Conservation (phyloP, 805 yeast genomes). For the Cyberlindnera xylosilytica region DNA sequence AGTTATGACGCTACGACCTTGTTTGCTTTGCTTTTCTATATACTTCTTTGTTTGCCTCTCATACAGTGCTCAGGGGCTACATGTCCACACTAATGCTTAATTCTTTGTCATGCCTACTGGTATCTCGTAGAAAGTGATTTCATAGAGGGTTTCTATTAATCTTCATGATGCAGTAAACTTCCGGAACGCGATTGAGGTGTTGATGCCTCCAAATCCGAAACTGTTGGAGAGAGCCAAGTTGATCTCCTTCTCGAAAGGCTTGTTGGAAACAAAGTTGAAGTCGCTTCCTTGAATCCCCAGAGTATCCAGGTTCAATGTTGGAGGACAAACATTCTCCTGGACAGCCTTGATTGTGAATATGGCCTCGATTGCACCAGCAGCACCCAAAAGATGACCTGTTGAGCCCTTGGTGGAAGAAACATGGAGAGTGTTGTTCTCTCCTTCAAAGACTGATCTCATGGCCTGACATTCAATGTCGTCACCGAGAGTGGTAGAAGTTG, state of each 20-base stretch:
- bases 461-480: conserved; percentile 87
- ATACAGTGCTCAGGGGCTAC: neutral
- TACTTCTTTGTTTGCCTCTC: neutral
- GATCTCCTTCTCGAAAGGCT: conserved; percentile 40
- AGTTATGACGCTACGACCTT: neutral
- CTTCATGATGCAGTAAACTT: conserved; percentile 29
- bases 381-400: conserved; percentile 92
- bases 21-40: too few relatives aligned
- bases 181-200: conserved; percentile 65
- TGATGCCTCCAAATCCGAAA: conserved; percentile 98
- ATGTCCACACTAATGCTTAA: neutral
- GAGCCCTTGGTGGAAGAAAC: conserved; percentile 89
- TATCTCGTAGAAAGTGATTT: too few relatives aligned
- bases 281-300: conserved; percentile 49
- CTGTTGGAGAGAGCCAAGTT: conserved; percentile 77
- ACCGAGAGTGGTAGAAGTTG: conserved; percentile 88
- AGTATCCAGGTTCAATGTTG: conserved; percentile 69
- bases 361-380: conserved; percentile 93
- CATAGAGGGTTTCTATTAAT: too few relatives aligned
- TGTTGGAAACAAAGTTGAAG: conserved; percentile 54
- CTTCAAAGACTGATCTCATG: conserved; percentile 49
- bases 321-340: conserved; percentile 59
- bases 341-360: conserved; percentile 74
- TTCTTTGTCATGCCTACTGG: too few relatives aligned
- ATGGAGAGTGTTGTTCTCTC: conserved; percentile 34